Conservation (phyloP, 139 green algal genomes). For the Tetraselmis striata region DNA sequence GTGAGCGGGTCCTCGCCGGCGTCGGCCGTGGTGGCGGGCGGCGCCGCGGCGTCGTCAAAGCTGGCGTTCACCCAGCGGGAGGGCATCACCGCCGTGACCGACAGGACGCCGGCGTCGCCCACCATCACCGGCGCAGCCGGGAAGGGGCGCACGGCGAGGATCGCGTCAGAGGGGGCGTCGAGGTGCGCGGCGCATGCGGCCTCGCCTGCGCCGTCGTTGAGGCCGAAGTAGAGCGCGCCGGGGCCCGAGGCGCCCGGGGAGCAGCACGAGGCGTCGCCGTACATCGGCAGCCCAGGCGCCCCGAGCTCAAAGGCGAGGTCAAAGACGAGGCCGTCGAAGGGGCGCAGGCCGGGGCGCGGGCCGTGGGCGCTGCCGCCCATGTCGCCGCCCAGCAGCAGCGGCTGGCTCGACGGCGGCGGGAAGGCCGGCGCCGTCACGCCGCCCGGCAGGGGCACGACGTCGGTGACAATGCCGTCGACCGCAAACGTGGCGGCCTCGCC, state of each 20-base stretch:
- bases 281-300: too few relatives aligned
- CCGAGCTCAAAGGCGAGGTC: not conserved
- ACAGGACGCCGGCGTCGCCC: not conserved
- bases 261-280: not conserved
- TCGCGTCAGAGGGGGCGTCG: too few relatives aligned
- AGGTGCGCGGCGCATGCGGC: not conserved
- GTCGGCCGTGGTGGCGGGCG: not conserved
- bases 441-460: not conserved
- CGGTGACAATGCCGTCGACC: not conserved
- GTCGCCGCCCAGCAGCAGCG: not conserved
- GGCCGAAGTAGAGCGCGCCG: not conserved
- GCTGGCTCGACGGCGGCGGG: not conserved
- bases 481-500: not conserved
- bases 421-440: not conserved
- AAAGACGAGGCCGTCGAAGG: not conserved
- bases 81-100: too few relatives aligned
- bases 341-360: not conserved
- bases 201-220: not conserved
- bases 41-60: not conserved
- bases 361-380: not conserved
- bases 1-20: not conserved
- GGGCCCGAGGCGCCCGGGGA: not conserved
- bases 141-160: not conserved
- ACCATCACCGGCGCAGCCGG: too few relatives aligned
- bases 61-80: not conserved